Percentiles rank a stretch among this genome's conserved stretches.
These are phyloP conservation scores for Hyparrhenia diplandra DNA, from an alignment of 176 grass and related monocot genomes.

Conservation along the genomic window DNA sequence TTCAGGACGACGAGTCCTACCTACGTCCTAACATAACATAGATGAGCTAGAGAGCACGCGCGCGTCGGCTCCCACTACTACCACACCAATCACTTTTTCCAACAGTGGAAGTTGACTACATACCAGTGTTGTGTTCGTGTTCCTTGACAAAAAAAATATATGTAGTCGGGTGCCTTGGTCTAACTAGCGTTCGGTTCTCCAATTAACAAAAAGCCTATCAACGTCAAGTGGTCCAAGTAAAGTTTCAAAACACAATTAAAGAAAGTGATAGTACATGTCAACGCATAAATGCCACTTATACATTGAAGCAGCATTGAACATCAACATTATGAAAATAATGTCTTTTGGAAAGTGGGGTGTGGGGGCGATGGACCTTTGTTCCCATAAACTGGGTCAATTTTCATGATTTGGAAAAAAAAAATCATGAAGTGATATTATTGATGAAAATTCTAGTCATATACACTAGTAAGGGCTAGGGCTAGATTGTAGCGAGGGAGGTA, in stretches of 20 bases:
- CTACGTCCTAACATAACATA: neutral
- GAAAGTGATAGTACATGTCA: slow-evolving; percentile 2
- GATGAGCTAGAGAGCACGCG: neutral
- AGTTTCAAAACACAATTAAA: neutral
- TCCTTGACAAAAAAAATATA: neutral
- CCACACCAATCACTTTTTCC: too few relatives aligned
- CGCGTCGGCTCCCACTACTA: neutral
- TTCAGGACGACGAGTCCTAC: too few relatives aligned
- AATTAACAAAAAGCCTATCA: neutral
- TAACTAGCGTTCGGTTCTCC: neutral
- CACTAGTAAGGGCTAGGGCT: too few relatives aligned
- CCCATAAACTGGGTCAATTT: too few relatives aligned
- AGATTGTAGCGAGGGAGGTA: too few relatives aligned
- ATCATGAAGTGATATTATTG: too few relatives aligned
- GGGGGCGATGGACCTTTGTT: too few relatives aligned
- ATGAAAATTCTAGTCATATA: too few relatives aligned
- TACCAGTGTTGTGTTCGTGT: neutral
- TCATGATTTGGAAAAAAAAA: too few relatives aligned
- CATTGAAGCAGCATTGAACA: neutral
- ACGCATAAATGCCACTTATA: neutral
- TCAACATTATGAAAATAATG: too few relatives aligned
- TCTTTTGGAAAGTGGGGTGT: too few relatives aligned
- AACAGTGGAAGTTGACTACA: neutral
- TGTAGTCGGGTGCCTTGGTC: neutral
- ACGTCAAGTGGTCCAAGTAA: neutral